Conservation (phyloP, 1,284 basidiomycete genomes). For the Afroboletus lepidellus region DNA sequence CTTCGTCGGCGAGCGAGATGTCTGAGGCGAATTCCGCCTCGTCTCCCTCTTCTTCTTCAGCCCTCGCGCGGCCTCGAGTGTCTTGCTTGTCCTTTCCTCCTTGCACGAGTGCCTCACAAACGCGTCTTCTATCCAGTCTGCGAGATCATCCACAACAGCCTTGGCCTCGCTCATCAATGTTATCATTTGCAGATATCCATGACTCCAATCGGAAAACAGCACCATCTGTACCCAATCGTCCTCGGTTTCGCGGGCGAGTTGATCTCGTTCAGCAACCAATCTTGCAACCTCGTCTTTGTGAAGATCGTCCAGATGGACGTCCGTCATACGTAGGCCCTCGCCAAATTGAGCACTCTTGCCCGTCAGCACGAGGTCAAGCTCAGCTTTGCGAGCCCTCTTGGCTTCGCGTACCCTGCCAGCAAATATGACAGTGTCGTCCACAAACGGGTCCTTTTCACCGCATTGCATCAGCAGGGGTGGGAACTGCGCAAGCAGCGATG, state of each 20-base stretch:
- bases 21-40: slow-evolving; percentile 22
- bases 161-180: slow-evolving; percentile 81
- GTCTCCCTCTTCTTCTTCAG: slow-evolving; percentile 19
- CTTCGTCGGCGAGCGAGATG: slow-evolving; percentile 25
- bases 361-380: slow-evolving; percentile 55
- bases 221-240: slow-evolving; percentile 96
- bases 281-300: slow-evolving; percentile 38
- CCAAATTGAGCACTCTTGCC: slow-evolving; percentile 60
- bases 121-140: slow-evolving; percentile 87
- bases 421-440: slow-evolving; percentile 94
- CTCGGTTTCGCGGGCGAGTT: slow-evolving; percentile 68
- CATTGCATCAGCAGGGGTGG: slow-evolving; percentile 92
- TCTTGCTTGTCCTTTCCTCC: slow-evolving; percentile 17
- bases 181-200: slow-evolving; percentile 95
- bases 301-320: slow-evolving; percentile 12
- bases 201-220: slow-evolving; percentile 88
- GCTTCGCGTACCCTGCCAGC: slow-evolving; percentile 92
- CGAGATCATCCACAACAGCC: slow-evolving; percentile 82
- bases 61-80: slow-evolving; percentile 11
- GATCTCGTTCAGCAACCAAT: slow-evolving; percentile 57
- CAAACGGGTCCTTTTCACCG: slow-evolving; percentile 95
- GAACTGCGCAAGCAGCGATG: slow-evolving; percentile 83
- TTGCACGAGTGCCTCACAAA: slow-evolving; percentile 50
- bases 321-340: slow-evolving; percentile 51
- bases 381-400: slow-evolving; percentile 75